These are phyloP conservation scores for Penicillium maclennaniae DNA, from an alignment of 495 filamentous ascomycete genomes.

Conservation along the genomic window DNA sequence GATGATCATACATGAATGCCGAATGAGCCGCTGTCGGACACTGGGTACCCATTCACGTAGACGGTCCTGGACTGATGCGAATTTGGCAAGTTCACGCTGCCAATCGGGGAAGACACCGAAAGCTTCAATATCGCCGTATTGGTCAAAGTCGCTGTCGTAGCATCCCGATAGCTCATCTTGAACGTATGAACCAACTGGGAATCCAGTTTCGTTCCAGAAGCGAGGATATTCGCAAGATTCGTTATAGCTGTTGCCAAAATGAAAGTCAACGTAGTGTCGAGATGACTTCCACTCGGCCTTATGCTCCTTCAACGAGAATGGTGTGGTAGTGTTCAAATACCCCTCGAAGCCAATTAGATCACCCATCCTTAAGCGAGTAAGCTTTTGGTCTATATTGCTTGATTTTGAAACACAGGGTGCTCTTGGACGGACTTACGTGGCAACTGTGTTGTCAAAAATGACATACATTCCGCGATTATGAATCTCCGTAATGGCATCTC, in stretches of 20 bases:
- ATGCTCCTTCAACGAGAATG: conserved; percentile 55
- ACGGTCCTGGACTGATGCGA: conserved; percentile 71
- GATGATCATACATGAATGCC: conserved; percentile 65
- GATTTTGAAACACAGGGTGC: not conserved
- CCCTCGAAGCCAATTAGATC: conserved; percentile 67
- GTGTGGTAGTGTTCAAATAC: conserved; percentile 61
- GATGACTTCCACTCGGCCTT: conserved; percentile 55
- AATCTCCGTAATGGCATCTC: conserved; percentile 59
- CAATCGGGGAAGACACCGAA: conserved; percentile 68
- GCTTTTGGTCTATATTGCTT: not conserved
- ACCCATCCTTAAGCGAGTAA: conserved; percentile 47
- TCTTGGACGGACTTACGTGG: conserved; percentile 48
- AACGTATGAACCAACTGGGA: conserved; percentile 44
- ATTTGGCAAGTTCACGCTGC: conserved; percentile 66
- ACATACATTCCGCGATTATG: conserved; percentile 68
- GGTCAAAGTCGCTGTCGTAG: conserved; percentile 67
- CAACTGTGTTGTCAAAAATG: conserved; percentile 67
- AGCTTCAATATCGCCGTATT: conserved; percentile 66
- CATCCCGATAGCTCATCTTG: conserved; percentile 51
- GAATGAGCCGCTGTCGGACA: conserved; percentile 55
- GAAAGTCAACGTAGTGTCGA: conserved; percentile 61
- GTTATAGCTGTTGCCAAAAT: conserved; percentile 56
- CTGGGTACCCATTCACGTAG: conserved; percentile 66
- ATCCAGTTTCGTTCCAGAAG: conserved; percentile 65
- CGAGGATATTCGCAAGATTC: conserved; percentile 58